phyloP scores from a whole-genome alignment of 352 stramenopile species.

The Phytopythium cucurbitacearum region DNA sequence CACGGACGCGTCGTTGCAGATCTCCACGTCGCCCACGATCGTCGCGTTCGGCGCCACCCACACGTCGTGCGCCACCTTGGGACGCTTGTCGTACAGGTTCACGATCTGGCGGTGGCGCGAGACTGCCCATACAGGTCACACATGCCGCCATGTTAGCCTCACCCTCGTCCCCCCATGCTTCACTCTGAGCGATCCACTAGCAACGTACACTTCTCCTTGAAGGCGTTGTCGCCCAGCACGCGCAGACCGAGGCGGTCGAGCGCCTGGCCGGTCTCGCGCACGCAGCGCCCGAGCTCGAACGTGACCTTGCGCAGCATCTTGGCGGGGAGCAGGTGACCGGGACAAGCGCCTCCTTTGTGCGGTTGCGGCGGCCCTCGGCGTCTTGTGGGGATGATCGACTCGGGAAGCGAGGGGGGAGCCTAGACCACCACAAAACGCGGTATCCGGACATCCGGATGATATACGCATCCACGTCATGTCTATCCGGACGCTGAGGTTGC shows the following conservation, averaged over 20 bases:
- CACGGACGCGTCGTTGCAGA: constrained; percentile 92
- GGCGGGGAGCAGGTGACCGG: not conserved
- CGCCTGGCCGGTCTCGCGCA: constrained; percentile 95
- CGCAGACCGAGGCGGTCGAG: constrained; percentile 92
- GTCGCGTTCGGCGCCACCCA: constrained; percentile 97
- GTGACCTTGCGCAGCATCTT: constrained; percentile 88
- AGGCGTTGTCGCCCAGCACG: constrained; percentile 84
- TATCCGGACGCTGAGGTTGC: not conserved
- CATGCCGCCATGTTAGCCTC: not conserved
- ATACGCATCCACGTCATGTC: not conserved
- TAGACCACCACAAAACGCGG: constrained; percentile 34
- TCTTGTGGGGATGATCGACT: too few relatives aligned
- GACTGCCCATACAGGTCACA: constrained; percentile 42
- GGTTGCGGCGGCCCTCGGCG: too few relatives aligned
- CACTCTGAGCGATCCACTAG: not conserved
- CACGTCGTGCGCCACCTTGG: constrained; percentile 87
- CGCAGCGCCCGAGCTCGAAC: constrained; percentile 87
- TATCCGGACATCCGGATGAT: constrained; percentile 10
- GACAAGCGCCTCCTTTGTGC: too few relatives aligned
- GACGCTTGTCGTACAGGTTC: constrained; percentile 90
- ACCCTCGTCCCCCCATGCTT: not conserved
- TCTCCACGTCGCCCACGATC: constrained; percentile 94
- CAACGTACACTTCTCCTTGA: constrained; percentile 86
- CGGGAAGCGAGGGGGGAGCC: constrained; percentile 6
- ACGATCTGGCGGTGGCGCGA: constrained; percentile 92